Conservation (phyloP, 2,329 filamentous ascomycete genomes). For the Escovopsis sp. region DNA sequence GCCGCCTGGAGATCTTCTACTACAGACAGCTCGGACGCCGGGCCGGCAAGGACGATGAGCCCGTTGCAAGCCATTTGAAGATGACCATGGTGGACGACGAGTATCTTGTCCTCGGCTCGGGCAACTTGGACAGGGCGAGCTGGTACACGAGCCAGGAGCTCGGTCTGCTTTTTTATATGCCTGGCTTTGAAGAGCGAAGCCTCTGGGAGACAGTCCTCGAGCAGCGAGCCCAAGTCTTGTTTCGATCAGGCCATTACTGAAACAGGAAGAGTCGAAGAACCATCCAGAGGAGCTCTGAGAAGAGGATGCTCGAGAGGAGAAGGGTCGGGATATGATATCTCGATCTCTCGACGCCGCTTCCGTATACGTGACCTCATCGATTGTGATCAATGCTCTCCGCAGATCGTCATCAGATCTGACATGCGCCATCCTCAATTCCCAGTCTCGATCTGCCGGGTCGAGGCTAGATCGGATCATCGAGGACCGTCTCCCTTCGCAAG, state of each 20-base stretch:
- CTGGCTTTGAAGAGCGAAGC: conserved; percentile 20
- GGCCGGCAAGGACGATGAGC: conserved; percentile 31
- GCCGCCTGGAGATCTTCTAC: conserved; percentile 43
- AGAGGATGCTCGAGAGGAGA: neutral
- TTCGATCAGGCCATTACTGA: conserved; percentile 10
- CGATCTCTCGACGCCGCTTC: too few relatives aligned
- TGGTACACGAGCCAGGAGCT: conserved; percentile 82
- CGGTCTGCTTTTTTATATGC: conserved; percentile 45
- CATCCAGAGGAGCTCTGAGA: neutral
- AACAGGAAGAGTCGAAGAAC: too few relatives aligned
- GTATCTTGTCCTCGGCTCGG: conserved; percentile 58
- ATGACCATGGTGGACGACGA: conserved; percentile 57
- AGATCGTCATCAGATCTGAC: too few relatives aligned
- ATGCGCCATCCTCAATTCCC: too few relatives aligned
- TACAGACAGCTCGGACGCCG: conserved; percentile 30
- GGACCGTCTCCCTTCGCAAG: too few relatives aligned
- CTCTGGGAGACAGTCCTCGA: conserved; percentile 25
- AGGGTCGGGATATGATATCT: too few relatives aligned
- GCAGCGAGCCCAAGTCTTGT: conserved; percentile 21
- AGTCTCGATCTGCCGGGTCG: too few relatives aligned
- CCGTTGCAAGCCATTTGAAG: conserved; percentile 65
- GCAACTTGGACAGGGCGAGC: conserved; percentile 73
- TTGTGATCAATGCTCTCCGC: too few relatives aligned
- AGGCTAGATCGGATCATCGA: too few relatives aligned
- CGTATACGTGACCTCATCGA: too few relatives aligned